Evolutionary conservation across 2,329 filamentous ascomycete species (phyloP).

Genomic region (Scedosporium apiospermum): DNA sequence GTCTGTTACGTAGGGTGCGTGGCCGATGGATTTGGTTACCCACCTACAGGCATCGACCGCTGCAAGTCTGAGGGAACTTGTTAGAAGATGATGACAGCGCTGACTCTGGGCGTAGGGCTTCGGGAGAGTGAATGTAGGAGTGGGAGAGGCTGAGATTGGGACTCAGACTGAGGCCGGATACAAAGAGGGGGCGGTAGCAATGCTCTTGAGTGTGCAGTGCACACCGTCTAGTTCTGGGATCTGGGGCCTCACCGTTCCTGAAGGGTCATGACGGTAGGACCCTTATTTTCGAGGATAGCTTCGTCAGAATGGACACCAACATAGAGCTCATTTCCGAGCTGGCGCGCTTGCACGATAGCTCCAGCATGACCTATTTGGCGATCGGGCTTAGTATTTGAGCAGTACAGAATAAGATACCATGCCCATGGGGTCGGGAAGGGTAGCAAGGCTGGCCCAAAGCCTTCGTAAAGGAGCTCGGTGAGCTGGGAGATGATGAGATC

Average conservation of each 20-base stretch:
- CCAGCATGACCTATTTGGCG: slow-evolving; percentile 69
- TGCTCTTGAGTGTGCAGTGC: too few species aligned
- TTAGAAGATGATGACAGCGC: not conserved
- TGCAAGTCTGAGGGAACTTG: slow-evolving; percentile 48
- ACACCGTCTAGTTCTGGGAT: too few species aligned
- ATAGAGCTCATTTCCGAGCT: slow-evolving; percentile 77
- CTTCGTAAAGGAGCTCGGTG: not conserved
- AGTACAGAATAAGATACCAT: not conserved
- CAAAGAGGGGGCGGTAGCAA: too few species aligned
- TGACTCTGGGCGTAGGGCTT: too few species aligned
- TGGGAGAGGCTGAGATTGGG: not conserved
- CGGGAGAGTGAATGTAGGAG: too few species aligned
- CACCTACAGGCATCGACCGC: slow-evolving; percentile 93
- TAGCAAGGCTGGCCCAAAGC: too few species aligned
- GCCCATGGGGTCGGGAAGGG: too few species aligned
- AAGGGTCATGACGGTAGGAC: slow-evolving; percentile 92
- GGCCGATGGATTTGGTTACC: slow-evolving; percentile 73
- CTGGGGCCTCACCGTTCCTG: slow-evolving; percentile 57
- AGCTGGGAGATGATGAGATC: not conserved
- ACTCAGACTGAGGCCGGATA: too few species aligned
- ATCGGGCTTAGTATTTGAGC: not conserved
- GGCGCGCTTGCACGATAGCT: slow-evolving; percentile 91
- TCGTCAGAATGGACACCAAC: slow-evolving; percentile 95
- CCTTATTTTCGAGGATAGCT: slow-evolving; percentile 92
- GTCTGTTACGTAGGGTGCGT: slow-evolving; percentile 90